Conservation (phyloP, 83 land plant species). For the Larix sibirica region DNA sequence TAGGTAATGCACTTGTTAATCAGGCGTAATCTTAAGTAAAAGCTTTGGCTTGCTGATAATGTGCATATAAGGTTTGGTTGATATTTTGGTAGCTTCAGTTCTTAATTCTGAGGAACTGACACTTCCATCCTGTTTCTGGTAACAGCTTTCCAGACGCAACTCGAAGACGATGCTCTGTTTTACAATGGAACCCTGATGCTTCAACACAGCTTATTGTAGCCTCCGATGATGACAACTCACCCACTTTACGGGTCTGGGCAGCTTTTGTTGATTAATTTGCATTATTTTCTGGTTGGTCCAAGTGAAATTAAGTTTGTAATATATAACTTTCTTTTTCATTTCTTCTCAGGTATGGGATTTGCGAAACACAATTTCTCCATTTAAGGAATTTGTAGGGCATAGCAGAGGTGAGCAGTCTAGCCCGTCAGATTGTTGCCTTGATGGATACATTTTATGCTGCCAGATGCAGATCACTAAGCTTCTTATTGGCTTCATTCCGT, state of each 20-base stretch:
- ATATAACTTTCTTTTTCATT: conserved; percentile 10
- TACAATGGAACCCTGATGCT: conserved; percentile 96
- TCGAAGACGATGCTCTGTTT: conserved; percentile 80
- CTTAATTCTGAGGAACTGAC: neutral
- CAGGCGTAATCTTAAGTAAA: neutral
- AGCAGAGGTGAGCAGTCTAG: conserved; percentile 62
- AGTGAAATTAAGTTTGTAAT: neutral
- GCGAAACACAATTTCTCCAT: conserved; percentile 81
- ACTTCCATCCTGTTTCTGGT: neutral
- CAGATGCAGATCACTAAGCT: neutral
- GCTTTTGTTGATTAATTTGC: neutral
- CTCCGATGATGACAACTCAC: conserved; percentile 88
- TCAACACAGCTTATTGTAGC: conserved; percentile 91
- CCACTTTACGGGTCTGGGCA: conserved; percentile 62
- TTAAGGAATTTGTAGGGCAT: conserved; percentile 92
- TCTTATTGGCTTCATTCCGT: neutral
- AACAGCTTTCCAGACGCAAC: conserved; percentile 79
- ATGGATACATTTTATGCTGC: neutral
- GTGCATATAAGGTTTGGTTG: neutral
- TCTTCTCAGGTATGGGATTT: conserved; percentile 90
- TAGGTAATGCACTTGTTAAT: conserved; percentile 47
- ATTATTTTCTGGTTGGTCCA: neutral
- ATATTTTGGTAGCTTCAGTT: neutral
- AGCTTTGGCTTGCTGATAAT: neutral
- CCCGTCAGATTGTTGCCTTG: neutral